A percentile compares a stretch with the other conserved stretches of the same genome.
Conservation (phyloP, 495 filamentous ascomycete species). For the Penicillium simplicissimum region DNA sequence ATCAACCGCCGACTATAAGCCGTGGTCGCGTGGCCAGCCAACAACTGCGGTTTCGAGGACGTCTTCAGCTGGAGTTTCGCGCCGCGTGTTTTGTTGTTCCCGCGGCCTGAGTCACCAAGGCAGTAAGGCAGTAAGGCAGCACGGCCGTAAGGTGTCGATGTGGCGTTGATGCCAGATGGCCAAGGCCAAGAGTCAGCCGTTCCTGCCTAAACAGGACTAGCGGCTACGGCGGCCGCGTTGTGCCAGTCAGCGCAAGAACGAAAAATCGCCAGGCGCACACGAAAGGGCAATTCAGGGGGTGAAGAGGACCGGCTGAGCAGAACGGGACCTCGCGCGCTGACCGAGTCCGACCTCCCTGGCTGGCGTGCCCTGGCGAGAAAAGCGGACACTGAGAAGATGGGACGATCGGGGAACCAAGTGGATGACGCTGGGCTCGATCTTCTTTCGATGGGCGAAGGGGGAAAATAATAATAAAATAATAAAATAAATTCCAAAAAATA, state of each 20-base stretch:
- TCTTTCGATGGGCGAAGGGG: slow-evolving; percentile 20
- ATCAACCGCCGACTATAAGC: background rate
- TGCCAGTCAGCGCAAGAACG: slow-evolving; percentile 29
- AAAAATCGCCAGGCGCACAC: slow-evolving; percentile 27
- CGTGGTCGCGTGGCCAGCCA: slow-evolving; percentile 6
- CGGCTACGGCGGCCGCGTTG: slow-evolving; percentile 29
- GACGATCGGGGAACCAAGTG: slow-evolving; percentile 29
- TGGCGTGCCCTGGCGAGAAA: slow-evolving; percentile 2
- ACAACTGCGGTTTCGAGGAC: slow-evolving; percentile 12
- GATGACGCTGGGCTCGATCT: slow-evolving; percentile 30
- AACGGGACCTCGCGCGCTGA: slow-evolving; percentile 8
- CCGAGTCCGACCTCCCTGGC: slow-evolving; percentile 9
- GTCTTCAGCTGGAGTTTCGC: slow-evolving; percentile 26
- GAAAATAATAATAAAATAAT: slow-evolving; percentile 22
- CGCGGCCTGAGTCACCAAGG: slow-evolving; percentile 19
- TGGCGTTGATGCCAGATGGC: slow-evolving; percentile 3
- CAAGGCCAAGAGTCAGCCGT: background rate
- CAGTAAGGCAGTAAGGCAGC: slow-evolving; percentile 16
- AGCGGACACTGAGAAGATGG: slow-evolving; percentile 9
- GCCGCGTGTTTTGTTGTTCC: slow-evolving; percentile 38
- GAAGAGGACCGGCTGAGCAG: slow-evolving; percentile 6
- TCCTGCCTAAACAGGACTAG: slow-evolving; percentile 25
- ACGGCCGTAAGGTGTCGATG: slow-evolving; percentile 12
- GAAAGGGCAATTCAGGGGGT: slow-evolving; percentile 26
- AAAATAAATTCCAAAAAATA: slow-evolving; percentile 22